Conservation (phyloP, 2,329 filamentous ascomycete species). For the Penicillium sp. region DNA sequence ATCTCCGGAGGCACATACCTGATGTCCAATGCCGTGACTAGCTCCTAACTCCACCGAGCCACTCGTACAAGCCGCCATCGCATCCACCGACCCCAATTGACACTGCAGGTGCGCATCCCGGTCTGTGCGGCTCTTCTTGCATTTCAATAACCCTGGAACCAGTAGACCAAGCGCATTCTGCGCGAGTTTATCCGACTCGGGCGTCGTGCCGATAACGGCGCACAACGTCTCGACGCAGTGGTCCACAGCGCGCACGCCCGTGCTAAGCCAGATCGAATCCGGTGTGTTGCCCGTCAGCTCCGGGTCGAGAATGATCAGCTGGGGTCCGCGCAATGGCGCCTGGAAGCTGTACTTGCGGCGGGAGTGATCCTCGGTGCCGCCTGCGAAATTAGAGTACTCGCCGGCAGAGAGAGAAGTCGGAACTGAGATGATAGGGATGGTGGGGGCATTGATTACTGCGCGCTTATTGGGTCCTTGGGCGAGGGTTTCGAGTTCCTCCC, state of each 20-base stretch:
- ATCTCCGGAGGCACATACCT: constrained; percentile 30
- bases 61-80: constrained; percentile 47
- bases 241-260: constrained; percentile 55
- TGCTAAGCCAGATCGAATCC: constrained; percentile 53
- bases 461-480: constrained; percentile 26
- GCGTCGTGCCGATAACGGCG: constrained; percentile 34
- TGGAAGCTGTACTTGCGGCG: constrained; percentile 37
- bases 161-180: constrained; percentile 40
- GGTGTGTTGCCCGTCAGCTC: constrained; percentile 51
- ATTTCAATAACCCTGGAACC: constrained; percentile 43
- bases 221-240: constrained; percentile 56
- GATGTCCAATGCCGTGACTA: constrained; percentile 52
- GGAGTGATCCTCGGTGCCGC: constrained; percentile 36
- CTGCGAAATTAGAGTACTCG: constrained; percentile 42
- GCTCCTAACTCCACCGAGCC: constrained; percentile 45
- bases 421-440: constrained; percentile 37
- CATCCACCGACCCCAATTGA: constrained; percentile 50
- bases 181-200: constrained; percentile 36
- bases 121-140: constrained; percentile 36
- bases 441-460: constrained; percentile 22
- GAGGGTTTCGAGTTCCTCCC: constrained; percentile 40
- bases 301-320: constrained; percentile 56
- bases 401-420: constrained; percentile 43
- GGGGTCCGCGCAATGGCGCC: constrained; percentile 40
- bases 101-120: constrained; percentile 45